Evolutionary conservation across 2,329 filamentous ascomycete genomes (phyloP).

Genomic region (Acrocalymma vagum): DNA sequence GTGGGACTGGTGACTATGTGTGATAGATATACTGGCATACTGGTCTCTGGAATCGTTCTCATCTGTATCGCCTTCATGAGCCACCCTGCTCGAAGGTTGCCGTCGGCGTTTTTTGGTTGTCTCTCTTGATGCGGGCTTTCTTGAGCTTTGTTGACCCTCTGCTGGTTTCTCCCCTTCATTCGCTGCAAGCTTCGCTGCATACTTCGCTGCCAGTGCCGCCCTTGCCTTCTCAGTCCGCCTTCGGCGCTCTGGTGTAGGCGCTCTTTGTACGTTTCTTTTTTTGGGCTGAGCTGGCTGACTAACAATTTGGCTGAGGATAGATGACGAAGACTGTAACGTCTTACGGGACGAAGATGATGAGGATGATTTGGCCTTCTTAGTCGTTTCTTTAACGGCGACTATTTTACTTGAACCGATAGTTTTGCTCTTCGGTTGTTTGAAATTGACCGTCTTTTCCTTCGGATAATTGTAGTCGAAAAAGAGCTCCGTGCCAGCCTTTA

Average conservation of each 20-base stretch:
- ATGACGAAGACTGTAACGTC: conserved; percentile 9
- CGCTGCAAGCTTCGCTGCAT: conserved; percentile 12
- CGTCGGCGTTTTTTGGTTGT: neutral
- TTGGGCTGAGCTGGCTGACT: neutral
- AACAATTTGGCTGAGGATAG: neutral
- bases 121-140: conserved; percentile 11
- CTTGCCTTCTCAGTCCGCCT: conserved; percentile 20
- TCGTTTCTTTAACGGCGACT: conserved; percentile 17
- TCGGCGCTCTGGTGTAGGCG: conserved; percentile 7
- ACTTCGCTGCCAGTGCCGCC: conserved; percentile 21
- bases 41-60: conserved; percentile 3
- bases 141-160: conserved; percentile 9
- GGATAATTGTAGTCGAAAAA: conserved; percentile 78
- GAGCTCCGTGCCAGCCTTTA: conserved; percentile 77
- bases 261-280: neutral
- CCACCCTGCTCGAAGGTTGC: neutral
- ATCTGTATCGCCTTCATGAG: conserved; percentile 1
- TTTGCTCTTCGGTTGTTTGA: conserved; percentile 28
- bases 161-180: neutral
- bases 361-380: conserved; percentile 9
- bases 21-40: conserved; percentile 3
- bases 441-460: conserved; percentile 26
- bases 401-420: too few species aligned
- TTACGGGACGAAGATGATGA: conserved; percentile 6
- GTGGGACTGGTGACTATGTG: conserved; percentile 2